Conservation (phyloP, 2,329 filamentous ascomycete species). For the Knufia petricola region DNA sequence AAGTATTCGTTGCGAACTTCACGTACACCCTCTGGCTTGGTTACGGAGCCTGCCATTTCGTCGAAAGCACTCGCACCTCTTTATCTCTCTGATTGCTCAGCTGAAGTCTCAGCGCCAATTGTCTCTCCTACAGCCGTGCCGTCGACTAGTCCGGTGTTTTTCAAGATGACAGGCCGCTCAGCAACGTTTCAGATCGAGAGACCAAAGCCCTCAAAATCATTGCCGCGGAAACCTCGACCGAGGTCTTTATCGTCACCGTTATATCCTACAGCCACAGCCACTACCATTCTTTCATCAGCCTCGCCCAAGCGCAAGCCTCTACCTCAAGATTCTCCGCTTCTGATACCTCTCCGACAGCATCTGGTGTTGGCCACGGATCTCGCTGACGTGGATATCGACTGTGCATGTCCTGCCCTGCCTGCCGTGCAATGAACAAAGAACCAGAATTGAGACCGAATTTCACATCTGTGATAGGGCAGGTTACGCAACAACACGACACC, state of each 20-base stretch:
- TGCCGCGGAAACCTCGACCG: background rate
- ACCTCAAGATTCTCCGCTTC: background rate
- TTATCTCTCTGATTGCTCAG: no score
- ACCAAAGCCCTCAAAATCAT: background rate
- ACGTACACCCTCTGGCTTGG: no score
- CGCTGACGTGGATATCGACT: no score
- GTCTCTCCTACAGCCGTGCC: background rate
- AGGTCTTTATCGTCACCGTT: background rate
- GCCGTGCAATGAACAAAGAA: no score
- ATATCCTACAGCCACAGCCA: background rate
- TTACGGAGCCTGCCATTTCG: background rate
- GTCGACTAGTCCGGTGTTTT: no score
- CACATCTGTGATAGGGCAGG: no score
- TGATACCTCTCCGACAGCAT: background rate
- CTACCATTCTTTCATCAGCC: background rate
- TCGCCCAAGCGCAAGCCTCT: background rate
- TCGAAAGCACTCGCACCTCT: background rate
- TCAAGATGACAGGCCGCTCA: background rate
- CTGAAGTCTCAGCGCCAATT: no score
- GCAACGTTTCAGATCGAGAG: background rate
- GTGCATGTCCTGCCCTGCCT: no score
- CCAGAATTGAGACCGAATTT: no score
- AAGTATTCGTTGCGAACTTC: no score
- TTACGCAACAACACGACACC: no score
- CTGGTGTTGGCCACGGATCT: no score